Evolutionary conservation across 306 rosid genomes (phyloP), one percentile per base, ranked within the genome.

Genomic region (Canavalia ensiformis): DNA sequence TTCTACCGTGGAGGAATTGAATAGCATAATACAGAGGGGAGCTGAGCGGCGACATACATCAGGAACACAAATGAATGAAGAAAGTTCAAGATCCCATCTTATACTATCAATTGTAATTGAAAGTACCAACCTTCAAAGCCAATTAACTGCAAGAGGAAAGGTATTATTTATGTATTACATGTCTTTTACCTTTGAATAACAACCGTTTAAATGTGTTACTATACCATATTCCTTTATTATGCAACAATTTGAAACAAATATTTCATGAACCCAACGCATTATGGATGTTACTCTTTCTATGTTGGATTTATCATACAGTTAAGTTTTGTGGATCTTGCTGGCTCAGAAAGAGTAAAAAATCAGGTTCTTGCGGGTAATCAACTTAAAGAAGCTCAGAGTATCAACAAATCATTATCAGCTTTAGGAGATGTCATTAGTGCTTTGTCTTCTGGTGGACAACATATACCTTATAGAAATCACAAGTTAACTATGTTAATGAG

Each of bases 321-420:
- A 78, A 96, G 99, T 85, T 96, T 96, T 83, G 99, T 96, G 76
- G 99, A 96, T 84, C 99, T 96, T 75, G 99, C 98, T 66, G 99
- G 99, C 41, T 96, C 98, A 13, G 97, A 93, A 81, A 90, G 99
- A 78, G 75, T 93, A 13, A 96, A 96, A 87, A 96, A 96, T 96
- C 98, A 5, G 98, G 98, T 18, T 96, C 99, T 50, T 50, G 75
- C 90, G 3, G 98, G 99, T 59, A 89, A 66, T 86, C 97, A 89
- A 77, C 94, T 96, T 11, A 93, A 93, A 86, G 99, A 95, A 90
- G 99, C 99, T 56, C 99, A 93, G 78, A 96, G 99, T 80, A 96
- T 96, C 77, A 96, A 96, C 83, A 93, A 96, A 78, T 96, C 98
- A 70, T 94, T 96, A 79, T 93, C 99, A 58, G 99, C 99, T 33